Evolutionary conservation across 2,329 filamentous ascomycete genomes (phyloP), one percentile per base, ranked within the genome.

Genomic region (Dothidotthia symphoricarpi): DNA sequence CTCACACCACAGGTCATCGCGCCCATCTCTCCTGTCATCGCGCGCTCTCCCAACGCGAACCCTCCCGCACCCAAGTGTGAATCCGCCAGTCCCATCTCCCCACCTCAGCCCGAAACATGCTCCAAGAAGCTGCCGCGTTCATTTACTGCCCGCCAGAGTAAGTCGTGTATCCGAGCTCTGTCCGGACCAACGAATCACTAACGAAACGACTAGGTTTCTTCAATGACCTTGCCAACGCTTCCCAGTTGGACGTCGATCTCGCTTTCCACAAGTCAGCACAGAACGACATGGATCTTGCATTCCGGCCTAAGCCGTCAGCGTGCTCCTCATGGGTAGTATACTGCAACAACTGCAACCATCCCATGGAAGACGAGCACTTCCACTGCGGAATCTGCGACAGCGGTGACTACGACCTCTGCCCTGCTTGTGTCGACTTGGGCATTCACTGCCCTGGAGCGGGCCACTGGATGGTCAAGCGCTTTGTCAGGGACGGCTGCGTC

Each of bases 401-500:
- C 40, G 93, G 91, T 27, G 93, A 98, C 66, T 98, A 90, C 59
- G 93, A 98, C 61, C 79, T 98, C 19, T 98, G 94, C 75, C 77
- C 82, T 49, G 68, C 74, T 5, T 98, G 93, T 59, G 81, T 96
- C 31, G 77, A 82, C 33, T 72, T 75, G 28, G 90, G 90, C 47
- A 75, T 85, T 41, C 79, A 86, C 27, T 98, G 94, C 73, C 78
- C 82, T 47, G 83, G 83, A 40, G 78, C 83, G 19, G 78, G 81
- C 47, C 93, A 98, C 71, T 96, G 89, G 90, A 75, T 98, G 68
- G 91, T 97, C 67, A 96, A 95, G 79, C 85, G 93, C 41, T 82
- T 81, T 47, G 80, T 95, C 46, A 76, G 83, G 57, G 78, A 89
- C 42, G 91, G 90, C 34, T 75, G 81, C 48, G 83, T 96, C 39